A percentile compares a stretch with the other conserved stretches of the same genome.
These are phyloP conservation scores for Globisporangium orthogonon DNA, from an alignment of 352 stramenopile genomes.

Conservation along the genomic window DNA sequence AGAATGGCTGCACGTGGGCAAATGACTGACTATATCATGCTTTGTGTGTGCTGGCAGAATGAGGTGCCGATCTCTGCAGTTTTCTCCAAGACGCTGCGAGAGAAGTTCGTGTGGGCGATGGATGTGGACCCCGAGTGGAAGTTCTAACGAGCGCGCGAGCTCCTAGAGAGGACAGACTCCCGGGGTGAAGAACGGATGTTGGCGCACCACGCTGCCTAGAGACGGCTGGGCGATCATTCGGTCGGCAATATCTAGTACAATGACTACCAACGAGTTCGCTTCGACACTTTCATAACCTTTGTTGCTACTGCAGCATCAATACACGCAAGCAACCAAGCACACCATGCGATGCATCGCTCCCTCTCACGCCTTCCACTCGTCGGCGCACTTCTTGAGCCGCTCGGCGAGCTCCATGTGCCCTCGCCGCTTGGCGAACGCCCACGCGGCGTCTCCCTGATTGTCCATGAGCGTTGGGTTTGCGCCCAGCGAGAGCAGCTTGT, in stretches of 20 bases:
- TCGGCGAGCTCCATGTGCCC: conserved; percentile 63
- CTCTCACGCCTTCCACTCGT: conserved; percentile 38
- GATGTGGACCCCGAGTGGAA: conserved; percentile 94
- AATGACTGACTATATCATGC: background rate
- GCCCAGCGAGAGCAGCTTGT: conserved; percentile 53
- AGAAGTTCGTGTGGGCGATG: conserved; percentile 99
- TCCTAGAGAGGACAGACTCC: background rate
- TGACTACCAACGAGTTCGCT: no score
- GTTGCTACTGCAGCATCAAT: conserved; percentile 2
- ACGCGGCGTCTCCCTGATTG: conserved; percentile 45
- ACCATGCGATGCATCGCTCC: background rate
- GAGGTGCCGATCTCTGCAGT: conserved; percentile 97
- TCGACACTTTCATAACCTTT: background rate
- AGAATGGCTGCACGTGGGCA: background rate
- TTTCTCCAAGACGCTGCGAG: conserved; percentile 97
- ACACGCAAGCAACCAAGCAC: background rate
- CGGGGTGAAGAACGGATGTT: background rate
- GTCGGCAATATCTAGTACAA: no score
- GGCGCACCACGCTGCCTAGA: no score
- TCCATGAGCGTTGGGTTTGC: conserved; percentile 62
- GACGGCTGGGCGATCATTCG: no score
- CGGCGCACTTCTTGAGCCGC: conserved; percentile 56
- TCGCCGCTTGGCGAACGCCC: conserved; percentile 62
- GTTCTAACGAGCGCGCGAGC: conserved; percentile 60
- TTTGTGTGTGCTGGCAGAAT: conserved; percentile 39